Percentiles rank a stretch among this genome's conserved stretches.
phyloP scores from a whole-genome alignment of 139 green algal genomes.

The Chlamydomonas eustigma region DNA sequence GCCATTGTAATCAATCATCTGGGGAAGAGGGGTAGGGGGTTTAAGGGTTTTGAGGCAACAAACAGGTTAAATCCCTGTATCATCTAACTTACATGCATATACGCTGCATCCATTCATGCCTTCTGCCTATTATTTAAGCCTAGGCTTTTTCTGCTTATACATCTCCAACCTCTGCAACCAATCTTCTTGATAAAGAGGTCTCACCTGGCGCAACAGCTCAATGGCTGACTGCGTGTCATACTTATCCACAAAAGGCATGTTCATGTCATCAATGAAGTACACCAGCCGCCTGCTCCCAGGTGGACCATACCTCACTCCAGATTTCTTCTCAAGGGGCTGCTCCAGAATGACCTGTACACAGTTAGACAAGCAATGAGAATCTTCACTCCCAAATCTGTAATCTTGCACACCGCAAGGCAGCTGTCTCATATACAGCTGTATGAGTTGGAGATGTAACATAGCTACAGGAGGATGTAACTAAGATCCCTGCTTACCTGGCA shows the following conservation, averaged over 20 bases:
- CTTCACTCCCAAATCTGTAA: too few relatives aligned
- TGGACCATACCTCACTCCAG: constrained; percentile 75
- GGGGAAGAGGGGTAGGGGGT: constrained; percentile 18
- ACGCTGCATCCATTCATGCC: not conserved
- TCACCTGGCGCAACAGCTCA: constrained; percentile 68
- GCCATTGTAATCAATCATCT: constrained; percentile 84
- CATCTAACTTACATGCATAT: not conserved
- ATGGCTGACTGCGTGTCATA: constrained; percentile 91
- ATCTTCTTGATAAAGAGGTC: too few relatives aligned
- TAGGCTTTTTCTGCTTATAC: too few relatives aligned
- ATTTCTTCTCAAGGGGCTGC: constrained; percentile 80
- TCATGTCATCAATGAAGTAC: constrained; percentile 92
- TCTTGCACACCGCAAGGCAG: too few relatives aligned
- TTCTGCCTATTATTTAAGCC: not conserved
- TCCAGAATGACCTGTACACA: constrained; percentile 73
- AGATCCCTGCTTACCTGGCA: too few relatives aligned
- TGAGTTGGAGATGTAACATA: too few relatives aligned
- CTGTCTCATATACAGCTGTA: too few relatives aligned
- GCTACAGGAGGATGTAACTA: too few relatives aligned
- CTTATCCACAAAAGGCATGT: constrained; percentile 91
- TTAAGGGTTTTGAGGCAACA: too few relatives aligned
- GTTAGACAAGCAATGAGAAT: too few relatives aligned
- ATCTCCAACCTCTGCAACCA: too few relatives aligned
- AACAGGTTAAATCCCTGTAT: too few relatives aligned
- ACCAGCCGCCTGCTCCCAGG: constrained; percentile 66